Evolutionary conservation across 768 basidiomycete genomes (phyloP), one percentile per base, ranked within the genome.

Genomic region (Russula ochroleuca): DNA sequence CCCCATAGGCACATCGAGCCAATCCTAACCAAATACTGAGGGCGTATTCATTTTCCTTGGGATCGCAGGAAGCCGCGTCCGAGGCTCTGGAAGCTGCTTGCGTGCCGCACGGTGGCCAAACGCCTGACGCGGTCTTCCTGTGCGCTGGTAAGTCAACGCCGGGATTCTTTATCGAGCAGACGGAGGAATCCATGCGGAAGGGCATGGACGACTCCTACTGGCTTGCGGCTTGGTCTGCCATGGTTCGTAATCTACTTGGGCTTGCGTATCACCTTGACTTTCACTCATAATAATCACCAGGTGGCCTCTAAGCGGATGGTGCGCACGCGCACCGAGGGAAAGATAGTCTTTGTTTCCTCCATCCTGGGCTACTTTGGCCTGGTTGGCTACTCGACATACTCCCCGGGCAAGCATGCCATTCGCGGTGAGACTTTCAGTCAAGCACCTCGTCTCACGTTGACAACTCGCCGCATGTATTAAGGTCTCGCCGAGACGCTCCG

Each of bases 321-420:
- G 21, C 77, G 79, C 56, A 74, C 81, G n/a, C 77, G 79, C 38
- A 73, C 76, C 23, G 80, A 82, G 63, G 83, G 88, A 23, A 92
- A 88, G 71, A 85, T 94, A 43, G 78, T 90, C 19, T 83, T 96
- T 45, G 82, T 91, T 28, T 85, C 85, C 1, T 92, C 90, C 0
- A 83, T 85, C 6, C 74, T 94, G 13, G 89, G 85, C 1, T 85
- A 85, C 69, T 86, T 92, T 78, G 81, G 83, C 2, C 83, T 94
- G 59, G 75, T 89, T 3, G 94, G 94, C 0, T 96, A 86, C 69
- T 78, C 87, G 1, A 82, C 85, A 1, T 96, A 96, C 73, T 78
- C 89, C 0, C 91, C 93, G 0, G 87, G 85, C 11, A 96, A 96
- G 72, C 88, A 90, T 69, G 94, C 94, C 9, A 72, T 96, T 7